Base-by-base conservation (phyloP, 1,139 yeast species). In the Suhomyces choctaworum region DNA sequence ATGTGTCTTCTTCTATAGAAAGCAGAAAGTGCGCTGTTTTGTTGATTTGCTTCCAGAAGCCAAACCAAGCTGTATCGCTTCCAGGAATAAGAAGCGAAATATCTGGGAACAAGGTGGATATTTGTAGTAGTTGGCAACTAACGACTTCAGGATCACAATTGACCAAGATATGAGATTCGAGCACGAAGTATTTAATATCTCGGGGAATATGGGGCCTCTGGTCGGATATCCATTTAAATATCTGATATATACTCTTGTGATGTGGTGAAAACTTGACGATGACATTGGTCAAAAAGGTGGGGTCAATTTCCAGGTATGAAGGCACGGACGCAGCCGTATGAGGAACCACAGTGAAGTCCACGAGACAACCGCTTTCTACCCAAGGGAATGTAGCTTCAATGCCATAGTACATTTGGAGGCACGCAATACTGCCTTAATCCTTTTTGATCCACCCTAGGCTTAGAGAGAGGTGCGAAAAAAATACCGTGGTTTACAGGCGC, bases 31-130 rank as follows among this genome's bases (percentile, higher is more conserved):
- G 19, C 3, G 29, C 14, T 10, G 9, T 7, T 6, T 16, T 19
- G 20, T 9, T 12, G 8, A 34, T 7, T n/a, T 16, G 7, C 3
- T 16, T 14, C 32, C 32, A 29, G 7, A 29, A 29, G 4, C 16
- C 17, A 14, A 17, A 20, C 36, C 36, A 33, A 13, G n/a, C 9
- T 3, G 11, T 20, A 9, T 23, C 14, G 12, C 27, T 15, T 4
- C 32, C 9, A 4, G 37, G 37, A 8, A 29, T 26, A 9, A 28
- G 5, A 11, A 33, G 15, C 22, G 36, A 33, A 4, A 33, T 25
- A 3, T 24, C 9, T 2, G 32, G 36, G 21, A 17, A 33, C 4
- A n/a, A 12, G 3, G n/a, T 14, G 4, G 12, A 17, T 22, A 33
- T 16, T 19, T 10, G 21, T 15, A 11, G 4, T 10, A 28, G 14